phyloP scores from a whole-genome alignment of 192 early-diverging fungal genomes.

The Linnemannia zychae region DNA sequence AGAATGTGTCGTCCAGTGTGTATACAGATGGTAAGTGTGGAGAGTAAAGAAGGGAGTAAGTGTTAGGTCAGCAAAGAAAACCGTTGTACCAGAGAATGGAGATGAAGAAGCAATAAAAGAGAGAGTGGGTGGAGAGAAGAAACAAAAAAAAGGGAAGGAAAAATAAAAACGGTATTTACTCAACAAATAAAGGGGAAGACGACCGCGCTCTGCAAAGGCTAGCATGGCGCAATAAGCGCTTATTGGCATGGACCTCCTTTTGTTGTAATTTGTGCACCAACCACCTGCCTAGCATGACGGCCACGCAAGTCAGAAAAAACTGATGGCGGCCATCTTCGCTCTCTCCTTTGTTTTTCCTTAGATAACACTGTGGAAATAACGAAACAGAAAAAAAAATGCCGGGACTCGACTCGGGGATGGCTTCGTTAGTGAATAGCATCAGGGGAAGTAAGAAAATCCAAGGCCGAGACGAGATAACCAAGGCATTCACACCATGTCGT shows the following conservation, averaged over 20 bases:
- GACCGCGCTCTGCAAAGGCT: background rate
- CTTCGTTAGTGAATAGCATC: background rate
- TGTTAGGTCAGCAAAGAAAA: constrained; percentile 1
- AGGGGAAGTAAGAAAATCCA: background rate
- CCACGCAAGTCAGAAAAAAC: background rate
- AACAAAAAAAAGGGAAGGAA: background rate
- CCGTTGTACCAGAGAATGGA: background rate
- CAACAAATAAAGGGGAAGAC: background rate
- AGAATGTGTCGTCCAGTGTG: background rate
- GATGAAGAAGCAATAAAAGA: background rate
- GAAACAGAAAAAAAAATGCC: background rate
- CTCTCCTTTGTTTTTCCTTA: background rate
- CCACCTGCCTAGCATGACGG: background rate
- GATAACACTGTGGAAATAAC: too few species aligned
- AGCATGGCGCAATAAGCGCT: background rate
- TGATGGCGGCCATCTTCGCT: background rate
- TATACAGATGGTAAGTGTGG: background rate
- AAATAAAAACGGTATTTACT: background rate
- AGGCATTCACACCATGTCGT: background rate
- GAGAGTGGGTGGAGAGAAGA: background rate
- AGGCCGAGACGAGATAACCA: background rate
- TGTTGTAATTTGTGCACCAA: background rate
- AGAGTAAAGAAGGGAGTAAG: background rate
- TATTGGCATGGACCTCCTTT: background rate
- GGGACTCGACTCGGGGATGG: background rate